A percentile compares a stretch with the other conserved stretches of the same genome.
Evolutionary conservation across 768 basidiomycete species (phyloP).

Genomic region (Suillus clintonianus): DNA sequence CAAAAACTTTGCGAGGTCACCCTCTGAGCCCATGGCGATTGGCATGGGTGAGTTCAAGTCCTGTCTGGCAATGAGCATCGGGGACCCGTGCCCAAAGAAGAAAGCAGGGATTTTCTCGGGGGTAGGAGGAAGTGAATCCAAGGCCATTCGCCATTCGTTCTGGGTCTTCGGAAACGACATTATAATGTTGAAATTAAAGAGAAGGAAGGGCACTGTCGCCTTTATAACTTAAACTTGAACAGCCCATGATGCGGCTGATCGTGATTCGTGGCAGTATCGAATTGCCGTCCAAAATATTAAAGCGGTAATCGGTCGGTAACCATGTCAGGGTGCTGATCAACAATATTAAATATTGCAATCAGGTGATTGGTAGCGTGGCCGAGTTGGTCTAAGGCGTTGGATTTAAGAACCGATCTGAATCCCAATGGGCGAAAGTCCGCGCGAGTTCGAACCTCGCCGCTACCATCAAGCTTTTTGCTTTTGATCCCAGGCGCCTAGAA

Average conservation of each 20-base stretch:
- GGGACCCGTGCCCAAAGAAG: constrained; percentile 76
- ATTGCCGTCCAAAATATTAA: no score
- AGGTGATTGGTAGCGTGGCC: constrained; percentile 65
- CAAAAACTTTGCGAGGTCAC: constrained; percentile 60
- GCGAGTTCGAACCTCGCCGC: constrained; percentile 92
- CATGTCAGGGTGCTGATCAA: neutral
- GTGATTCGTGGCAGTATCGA: no score
- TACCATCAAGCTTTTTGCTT: constrained; percentile 45
- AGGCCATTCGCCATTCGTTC: constrained; percentile 50
- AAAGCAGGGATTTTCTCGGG: constrained; percentile 69
- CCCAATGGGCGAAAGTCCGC: constrained; percentile 83
- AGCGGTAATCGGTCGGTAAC: no score
- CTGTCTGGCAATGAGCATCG: constrained; percentile 36
- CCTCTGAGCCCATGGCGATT: constrained; percentile 44
- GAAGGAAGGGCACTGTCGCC: neutral
- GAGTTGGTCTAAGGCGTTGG: constrained; percentile 92
- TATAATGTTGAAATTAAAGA: neutral
- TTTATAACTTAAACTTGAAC: neutral
- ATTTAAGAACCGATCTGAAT: constrained; percentile 73
- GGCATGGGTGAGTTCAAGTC: constrained; percentile 9
- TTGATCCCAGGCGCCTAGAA: neutral
- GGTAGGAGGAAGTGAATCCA: constrained; percentile 55
- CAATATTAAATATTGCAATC: neutral
- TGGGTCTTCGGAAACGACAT: constrained; percentile 35
- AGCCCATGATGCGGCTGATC: no score